phyloP scores from a whole-genome alignment of 1,284 basidiomycete species.

The Marasmius tenuissimus region DNA sequence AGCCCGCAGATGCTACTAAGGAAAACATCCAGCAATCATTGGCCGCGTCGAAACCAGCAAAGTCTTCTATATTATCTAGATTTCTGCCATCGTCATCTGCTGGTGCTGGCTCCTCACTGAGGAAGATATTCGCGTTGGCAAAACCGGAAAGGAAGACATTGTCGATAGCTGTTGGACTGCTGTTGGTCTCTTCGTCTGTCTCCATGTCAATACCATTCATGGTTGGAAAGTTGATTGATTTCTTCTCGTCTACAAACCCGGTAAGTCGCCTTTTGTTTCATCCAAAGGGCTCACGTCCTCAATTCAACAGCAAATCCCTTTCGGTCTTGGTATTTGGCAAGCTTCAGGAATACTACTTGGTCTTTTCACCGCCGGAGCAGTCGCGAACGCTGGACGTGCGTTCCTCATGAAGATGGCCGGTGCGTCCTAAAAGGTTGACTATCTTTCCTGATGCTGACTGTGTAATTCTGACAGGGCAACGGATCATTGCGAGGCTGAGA shows the following conservation, averaged over 20 bases:
- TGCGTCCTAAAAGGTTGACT: constrained; percentile 26
- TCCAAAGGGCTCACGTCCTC: neutral
- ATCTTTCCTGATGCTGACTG: neutral
- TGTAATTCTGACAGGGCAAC: constrained; percentile 63
- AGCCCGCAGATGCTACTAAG: neutral
- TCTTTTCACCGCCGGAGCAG: constrained; percentile 86
- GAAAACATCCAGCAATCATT: neutral
- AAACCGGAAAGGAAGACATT: constrained; percentile 78
- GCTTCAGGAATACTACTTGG: constrained; percentile 77
- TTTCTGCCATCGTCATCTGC: constrained; percentile 27
- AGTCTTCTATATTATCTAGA: constrained; percentile 25
- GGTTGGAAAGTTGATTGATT: constrained; percentile 90
- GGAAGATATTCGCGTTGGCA: constrained; percentile 76
- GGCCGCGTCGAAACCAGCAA: neutral
- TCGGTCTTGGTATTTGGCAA: constrained; percentile 76
- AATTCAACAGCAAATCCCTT: constrained; percentile 64
- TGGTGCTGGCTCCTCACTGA: constrained; percentile 57
- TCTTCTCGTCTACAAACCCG: constrained; percentile 73
- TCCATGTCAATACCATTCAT: constrained; percentile 91
- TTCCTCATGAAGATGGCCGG: constrained; percentile 88
- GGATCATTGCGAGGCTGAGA: constrained; percentile 89
- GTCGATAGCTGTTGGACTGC: constrained; percentile 64
- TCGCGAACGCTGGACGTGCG: constrained; percentile 85
- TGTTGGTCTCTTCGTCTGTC: constrained; percentile 73
- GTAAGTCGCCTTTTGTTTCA: constrained; percentile 42